These are phyloP conservation scores for Quillaja saponaria DNA, from an alignment of 306 rosid genomes.

Conservation along the genomic window DNA sequence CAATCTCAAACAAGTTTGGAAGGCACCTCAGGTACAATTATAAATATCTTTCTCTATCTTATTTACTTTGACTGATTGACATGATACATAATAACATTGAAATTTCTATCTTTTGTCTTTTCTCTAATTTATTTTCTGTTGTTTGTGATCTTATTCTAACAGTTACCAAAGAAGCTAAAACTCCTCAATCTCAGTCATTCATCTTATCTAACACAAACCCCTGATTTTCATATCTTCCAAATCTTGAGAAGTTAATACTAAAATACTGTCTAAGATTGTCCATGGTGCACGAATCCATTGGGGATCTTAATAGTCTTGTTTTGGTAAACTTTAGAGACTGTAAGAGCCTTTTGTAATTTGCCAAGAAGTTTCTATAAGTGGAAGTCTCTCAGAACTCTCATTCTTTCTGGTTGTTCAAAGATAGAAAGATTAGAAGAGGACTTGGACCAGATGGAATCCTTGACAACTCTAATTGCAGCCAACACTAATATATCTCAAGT, in stretches of 20 bases:
- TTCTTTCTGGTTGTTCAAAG: constrained; percentile 45
- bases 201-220: constrained; percentile 11
- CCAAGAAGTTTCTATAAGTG: no score
- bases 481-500: constrained; percentile 34
- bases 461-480: constrained; percentile 44
- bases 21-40: constrained; percentile 33
- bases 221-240: constrained; percentile 39
- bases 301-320: not conserved
- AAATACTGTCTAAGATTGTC: constrained; percentile 22
- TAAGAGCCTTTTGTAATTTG: no score
- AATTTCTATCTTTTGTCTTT: no score
- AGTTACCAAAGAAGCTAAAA: constrained; percentile 27
- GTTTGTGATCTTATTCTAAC: no score
- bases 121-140: no score
- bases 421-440: constrained; percentile 34
- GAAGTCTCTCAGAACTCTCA: constrained; percentile 38
- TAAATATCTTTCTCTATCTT: not conserved
- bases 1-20: constrained; percentile 35
- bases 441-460: constrained; percentile 44
- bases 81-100: no score
- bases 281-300: constrained; percentile 37
- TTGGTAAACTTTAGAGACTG: no score
- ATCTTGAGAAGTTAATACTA: constrained; percentile 37
- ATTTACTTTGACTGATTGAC: not conserved
- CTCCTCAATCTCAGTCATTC: constrained; percentile 42